phyloP scores from a whole-genome alignment of 2,329 filamentous ascomycete species.

The Colletotrichum liaoningense region DNA sequence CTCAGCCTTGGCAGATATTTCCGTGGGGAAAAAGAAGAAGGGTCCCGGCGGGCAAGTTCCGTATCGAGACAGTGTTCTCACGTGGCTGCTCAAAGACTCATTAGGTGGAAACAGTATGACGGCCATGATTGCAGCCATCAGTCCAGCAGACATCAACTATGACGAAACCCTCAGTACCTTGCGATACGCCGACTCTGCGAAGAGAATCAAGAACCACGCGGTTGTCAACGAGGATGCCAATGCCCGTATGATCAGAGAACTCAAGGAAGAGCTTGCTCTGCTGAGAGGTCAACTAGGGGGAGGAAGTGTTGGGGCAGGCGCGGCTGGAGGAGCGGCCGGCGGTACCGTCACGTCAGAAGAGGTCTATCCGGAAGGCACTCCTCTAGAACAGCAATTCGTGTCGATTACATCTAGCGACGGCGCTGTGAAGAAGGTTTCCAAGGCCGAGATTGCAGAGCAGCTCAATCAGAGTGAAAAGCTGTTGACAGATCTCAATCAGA shows the following conservation, averaged over 20 bases:
- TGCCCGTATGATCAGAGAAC: conserved; percentile 96
- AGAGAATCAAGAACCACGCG: conserved; percentile 99
- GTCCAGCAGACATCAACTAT: conserved; percentile 98
- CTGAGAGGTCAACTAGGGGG: conserved; percentile 86
- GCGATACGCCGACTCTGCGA: conserved; percentile 96
- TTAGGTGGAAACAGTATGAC: conserved; percentile 99
- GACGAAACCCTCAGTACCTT: conserved; percentile 97
- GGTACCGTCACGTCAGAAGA: conserved; percentile 73
- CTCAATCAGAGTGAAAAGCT: conserved; percentile 96
- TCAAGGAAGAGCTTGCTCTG: conserved; percentile 93
- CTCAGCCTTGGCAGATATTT: conserved; percentile 91
- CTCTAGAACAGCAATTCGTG: conserved; percentile 94
- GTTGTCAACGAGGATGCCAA: conserved; percentile 99
- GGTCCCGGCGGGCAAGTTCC: conserved; percentile 82
- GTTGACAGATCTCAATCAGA: conserved; percentile 95
- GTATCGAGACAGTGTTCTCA: conserved; percentile 96
- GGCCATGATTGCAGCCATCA: conserved; percentile 99
- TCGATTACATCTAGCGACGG: conserved; percentile 91
- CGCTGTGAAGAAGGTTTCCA: conserved; percentile 92
- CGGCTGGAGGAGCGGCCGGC: conserved; percentile 55
- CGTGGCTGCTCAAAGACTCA: conserved; percentile 97
- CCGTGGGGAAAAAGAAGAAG: conserved; percentile 85
- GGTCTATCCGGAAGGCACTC: conserved; percentile 91
- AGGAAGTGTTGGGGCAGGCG: conserved; percentile 55
- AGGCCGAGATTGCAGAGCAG: conserved; percentile 97